These are phyloP conservation scores for Tricholomella constricta DNA, from an alignment of 768 basidiomycete genomes.

Conservation along the genomic window DNA sequence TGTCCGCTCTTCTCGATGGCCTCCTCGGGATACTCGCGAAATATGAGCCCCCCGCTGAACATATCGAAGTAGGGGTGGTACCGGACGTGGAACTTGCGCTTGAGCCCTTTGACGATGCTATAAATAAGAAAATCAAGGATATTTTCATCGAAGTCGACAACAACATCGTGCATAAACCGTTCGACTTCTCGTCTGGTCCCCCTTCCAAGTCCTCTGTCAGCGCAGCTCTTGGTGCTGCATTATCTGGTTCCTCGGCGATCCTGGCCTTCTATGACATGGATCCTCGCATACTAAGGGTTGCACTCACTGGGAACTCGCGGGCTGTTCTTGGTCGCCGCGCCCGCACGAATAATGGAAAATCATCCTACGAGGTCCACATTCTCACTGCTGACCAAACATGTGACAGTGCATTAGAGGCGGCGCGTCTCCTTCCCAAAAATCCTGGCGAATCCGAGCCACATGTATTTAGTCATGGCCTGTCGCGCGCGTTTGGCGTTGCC, in stretches of 20 bases:
- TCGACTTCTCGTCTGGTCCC: constrained; percentile 24
- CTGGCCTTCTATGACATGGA: constrained; percentile 38
- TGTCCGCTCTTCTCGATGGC: constrained; percentile 16
- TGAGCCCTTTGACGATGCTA: constrained; percentile 16
- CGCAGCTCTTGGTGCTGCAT: constrained; percentile 30
- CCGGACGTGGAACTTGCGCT: background rate
- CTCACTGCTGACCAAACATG: constrained; percentile 42
- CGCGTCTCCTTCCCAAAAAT: constrained; percentile 15
- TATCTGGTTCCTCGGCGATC: constrained; percentile 36
- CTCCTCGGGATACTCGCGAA: background rate
- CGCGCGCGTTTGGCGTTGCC: constrained; percentile 46
- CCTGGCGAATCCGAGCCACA: background rate
- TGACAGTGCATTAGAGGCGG: constrained; percentile 32
- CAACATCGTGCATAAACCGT: constrained; percentile 29
- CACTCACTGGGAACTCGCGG: constrained; percentile 42
- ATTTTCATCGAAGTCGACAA: constrained; percentile 36
- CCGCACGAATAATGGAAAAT: constrained; percentile 23
- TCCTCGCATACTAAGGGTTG: constrained; percentile 35
- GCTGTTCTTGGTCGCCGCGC: constrained; percentile 41
- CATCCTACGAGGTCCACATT: constrained; percentile 37
- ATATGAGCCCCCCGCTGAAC: constrained; percentile 12
- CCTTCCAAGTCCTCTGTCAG: constrained; percentile 21
- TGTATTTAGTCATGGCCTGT: constrained; percentile 26
- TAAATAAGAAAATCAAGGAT: constrained; percentile 29
- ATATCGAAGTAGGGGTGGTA: constrained; percentile 11